Conservation (phyloP, 331 rosid species). For the Dryas integrifolia region DNA sequence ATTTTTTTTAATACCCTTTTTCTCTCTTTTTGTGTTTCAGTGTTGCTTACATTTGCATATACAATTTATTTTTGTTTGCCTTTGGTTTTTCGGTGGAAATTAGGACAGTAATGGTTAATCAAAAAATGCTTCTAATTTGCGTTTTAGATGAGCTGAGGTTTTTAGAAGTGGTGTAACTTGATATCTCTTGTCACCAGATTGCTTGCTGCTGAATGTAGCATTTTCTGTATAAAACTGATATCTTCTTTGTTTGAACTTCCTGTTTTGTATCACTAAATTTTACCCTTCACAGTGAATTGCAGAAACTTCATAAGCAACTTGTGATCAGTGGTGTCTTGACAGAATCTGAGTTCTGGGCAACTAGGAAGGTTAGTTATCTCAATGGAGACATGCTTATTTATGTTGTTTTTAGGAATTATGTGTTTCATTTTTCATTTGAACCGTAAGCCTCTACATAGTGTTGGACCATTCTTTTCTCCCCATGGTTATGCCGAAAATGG, state of each 20-base stretch:
- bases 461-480: background rate
- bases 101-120: background rate
- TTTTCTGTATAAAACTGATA: conserved; percentile 16
- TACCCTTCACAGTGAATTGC: conserved; percentile 66
- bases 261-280: conserved; percentile 24
- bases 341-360: conserved; percentile 96
- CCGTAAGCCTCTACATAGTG: conserved; percentile 5
- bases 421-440: conserved; percentile 20
- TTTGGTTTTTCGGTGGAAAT: conserved; percentile 3
- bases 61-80: conserved; percentile 1
- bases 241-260: conserved; percentile 24
- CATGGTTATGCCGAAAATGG: background rate
- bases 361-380: conserved; percentile 59
- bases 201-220: conserved; percentile 18
- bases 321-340: conserved; percentile 80
- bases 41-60: background rate
- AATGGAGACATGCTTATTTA: background rate
- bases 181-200: conserved; percentile 2
- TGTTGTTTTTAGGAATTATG: conserved; percentile 14
- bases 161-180: conserved; percentile 4
- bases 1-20: too few species aligned
- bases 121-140: background rate
- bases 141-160: conserved; percentile 12
- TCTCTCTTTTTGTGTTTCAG: background rate
- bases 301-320: conserved; percentile 86